phyloP scores from a whole-genome alignment of 148 eudicot genomes.

The Nepenthes mirabilis region DNA sequence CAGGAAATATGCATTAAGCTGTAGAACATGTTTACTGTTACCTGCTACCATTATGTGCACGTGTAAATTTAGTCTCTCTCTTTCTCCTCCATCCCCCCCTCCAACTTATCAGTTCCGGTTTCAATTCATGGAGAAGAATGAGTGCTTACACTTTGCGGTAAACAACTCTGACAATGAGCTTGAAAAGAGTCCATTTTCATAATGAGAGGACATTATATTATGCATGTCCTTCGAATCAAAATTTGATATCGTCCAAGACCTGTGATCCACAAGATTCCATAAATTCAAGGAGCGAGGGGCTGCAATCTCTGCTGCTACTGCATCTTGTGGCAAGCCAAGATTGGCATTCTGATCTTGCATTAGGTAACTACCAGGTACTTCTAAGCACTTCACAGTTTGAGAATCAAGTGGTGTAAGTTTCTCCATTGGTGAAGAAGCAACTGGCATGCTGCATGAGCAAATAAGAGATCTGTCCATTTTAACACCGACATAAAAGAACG shows the following conservation, averaged over 20 bases:
- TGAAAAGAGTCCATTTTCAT: constrained; percentile 67
- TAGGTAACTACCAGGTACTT: constrained; percentile 19
- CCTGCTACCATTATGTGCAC: no score
- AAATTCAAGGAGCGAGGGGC: constrained; percentile 25
- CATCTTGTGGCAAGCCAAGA: constrained; percentile 30
- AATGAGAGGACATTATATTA: constrained; percentile 27
- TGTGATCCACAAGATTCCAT: constrained; percentile 28
- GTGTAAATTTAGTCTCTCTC: background rate
- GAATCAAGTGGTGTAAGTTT: constrained; percentile 29
- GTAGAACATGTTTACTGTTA: no score
- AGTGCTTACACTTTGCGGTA: constrained; percentile 50
- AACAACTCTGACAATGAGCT: constrained; percentile 66
- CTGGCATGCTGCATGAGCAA: constrained; percentile 21
- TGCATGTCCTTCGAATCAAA: constrained; percentile 19
- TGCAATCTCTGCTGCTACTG: constrained; percentile 45
- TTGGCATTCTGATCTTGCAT: constrained; percentile 23
- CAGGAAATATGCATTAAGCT: no score
- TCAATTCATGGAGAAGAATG: background rate
- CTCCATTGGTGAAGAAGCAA: constrained; percentile 34
- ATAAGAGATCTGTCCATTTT: constrained; percentile 17
- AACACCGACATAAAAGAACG: constrained; percentile 17
- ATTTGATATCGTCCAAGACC: constrained; percentile 20
- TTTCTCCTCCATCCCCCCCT: background rate
- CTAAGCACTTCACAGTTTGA: constrained; percentile 19
- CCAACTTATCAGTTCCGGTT: background rate